Conservation (phyloP, 2,329 filamentous ascomycete species). For the Hymenoscyphus fraxineus region DNA sequence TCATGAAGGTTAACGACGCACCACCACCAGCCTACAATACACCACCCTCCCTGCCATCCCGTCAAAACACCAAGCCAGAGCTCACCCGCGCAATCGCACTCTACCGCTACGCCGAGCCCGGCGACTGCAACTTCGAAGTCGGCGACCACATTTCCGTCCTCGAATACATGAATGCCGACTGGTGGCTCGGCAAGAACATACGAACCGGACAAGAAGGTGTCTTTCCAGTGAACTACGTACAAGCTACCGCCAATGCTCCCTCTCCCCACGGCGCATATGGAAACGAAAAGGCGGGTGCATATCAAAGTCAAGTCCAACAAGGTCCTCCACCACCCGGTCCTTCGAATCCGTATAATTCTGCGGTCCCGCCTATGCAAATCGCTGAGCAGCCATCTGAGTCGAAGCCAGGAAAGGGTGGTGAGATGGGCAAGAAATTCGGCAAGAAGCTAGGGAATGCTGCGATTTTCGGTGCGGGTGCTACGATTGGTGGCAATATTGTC, state of each 20-base stretch:
- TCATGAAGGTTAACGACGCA: constrained; percentile 22
- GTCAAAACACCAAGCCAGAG: constrained; percentile 44
- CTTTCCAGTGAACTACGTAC: constrained; percentile 89
- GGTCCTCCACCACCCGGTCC: constrained; percentile 41
- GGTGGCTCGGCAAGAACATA: constrained; percentile 89
- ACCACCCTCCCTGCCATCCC: constrained; percentile 37
- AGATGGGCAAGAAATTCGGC: constrained; percentile 89
- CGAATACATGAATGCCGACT: constrained; percentile 95
- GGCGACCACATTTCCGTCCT: constrained; percentile 77
- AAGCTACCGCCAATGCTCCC: constrained; percentile 40
- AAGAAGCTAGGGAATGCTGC: constrained; percentile 85
- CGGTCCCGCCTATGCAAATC: constrained; percentile 72
- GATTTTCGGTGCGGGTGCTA: constrained; percentile 90
- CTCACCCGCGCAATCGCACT: constrained; percentile 74
- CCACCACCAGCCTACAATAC: constrained; percentile 24
- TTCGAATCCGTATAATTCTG: constrained; percentile 62
- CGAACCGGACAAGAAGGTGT: constrained; percentile 84
- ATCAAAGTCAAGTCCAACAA: constrained; percentile 22
- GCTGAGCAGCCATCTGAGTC: constrained; percentile 48
- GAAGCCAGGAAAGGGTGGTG: constrained; percentile 45
- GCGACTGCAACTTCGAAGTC: constrained; percentile 76
- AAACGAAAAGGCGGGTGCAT: constrained; percentile 30
- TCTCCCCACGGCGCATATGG: constrained; percentile 36
- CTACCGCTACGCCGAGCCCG: constrained; percentile 77
- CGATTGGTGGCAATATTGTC: constrained; percentile 83